These are phyloP conservation scores for Melaleuca alternifolia DNA, from an alignment of 345 rosid species.

Conservation along the genomic window DNA sequence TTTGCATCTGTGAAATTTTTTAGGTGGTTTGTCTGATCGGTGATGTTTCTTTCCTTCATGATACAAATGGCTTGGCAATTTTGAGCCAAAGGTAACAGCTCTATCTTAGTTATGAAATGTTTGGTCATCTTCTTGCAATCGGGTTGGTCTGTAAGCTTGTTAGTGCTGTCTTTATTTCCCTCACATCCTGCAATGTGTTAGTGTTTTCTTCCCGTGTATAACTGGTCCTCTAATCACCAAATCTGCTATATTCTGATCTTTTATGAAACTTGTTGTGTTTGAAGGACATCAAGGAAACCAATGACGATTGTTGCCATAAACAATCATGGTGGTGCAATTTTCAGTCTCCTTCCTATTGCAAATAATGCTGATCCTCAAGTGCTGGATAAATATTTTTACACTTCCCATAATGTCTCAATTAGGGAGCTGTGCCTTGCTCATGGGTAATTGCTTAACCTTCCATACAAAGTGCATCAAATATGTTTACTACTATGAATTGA, in stretches of 20 bases:
- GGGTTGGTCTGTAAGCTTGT: not conserved
- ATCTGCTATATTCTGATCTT: not conserved
- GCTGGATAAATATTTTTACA: slow-evolving; percentile 68
- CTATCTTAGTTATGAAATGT: not conserved
- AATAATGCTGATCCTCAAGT: slow-evolving; percentile 51
- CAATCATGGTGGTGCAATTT: slow-evolving; percentile 96
- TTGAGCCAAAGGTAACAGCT: slow-evolving; percentile 55
- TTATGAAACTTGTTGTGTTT: slow-evolving; percentile 1
- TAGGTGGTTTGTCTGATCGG: slow-evolving; percentile 80
- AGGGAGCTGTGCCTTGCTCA: slow-evolving; percentile 70
- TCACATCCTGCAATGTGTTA: not conserved
- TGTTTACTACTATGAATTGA: not conserved
- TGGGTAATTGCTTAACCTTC: slow-evolving; percentile 39
- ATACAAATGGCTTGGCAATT: slow-evolving; percentile 87
- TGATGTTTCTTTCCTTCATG: slow-evolving; percentile 93
- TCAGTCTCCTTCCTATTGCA: slow-evolving; percentile 92
- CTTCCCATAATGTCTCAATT: slow-evolving; percentile 76
- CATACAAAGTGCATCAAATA: not conserved
- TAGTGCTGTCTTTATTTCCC: not conserved
- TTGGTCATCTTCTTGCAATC: not conserved
- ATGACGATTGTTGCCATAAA: slow-evolving; percentile 83
- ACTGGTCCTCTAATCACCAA: not conserved
- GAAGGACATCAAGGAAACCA: slow-evolving; percentile 65
- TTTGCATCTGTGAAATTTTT: not conserved
- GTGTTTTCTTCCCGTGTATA: not conserved